Evolutionary conservation across 2,329 filamentous ascomycete species (phyloP), one percentile per base, ranked within the genome.

Genomic region (Cladosporium austrohemisphaericum): DNA sequence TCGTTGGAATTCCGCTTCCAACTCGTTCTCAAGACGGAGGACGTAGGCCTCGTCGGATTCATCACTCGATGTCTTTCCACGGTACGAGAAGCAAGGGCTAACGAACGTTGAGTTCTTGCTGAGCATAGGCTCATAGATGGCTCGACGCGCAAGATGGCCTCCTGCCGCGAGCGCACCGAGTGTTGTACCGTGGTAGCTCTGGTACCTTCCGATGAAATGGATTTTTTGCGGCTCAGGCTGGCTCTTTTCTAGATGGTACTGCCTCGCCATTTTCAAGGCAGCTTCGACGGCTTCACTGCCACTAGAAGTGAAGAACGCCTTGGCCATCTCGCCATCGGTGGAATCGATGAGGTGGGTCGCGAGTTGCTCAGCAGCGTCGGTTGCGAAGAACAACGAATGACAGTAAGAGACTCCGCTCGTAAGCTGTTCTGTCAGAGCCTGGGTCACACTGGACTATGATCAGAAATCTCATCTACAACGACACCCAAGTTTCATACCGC

Each of bases 151-250:
- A 3, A 75, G 66, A 62, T 88, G 81, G 8, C 84, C 84, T 8
- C 84, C 77, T 13, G 85, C 71, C 0, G 78, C 77, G 47, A 90
- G 72, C 1, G 85, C 75, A 0, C 85, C 85, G 0, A 90, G 64
- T 0, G 85, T 88, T 22, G 76, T 81, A 5, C 86, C 86, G 57
- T 90, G 86, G 58, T 86, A 90, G 9, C 80, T 84, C 18, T 80
- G 74, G 23, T 78, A 68, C 13, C 85, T 76, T 5, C 81, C 74
- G 57, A 90, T 85, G 66, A 85, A 85, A 40, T 77, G 73, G 0
- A 71, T 72, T 2, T 84, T 74, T 40, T 74, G 65, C 1, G 76
- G 72, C 55, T 87, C 70, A 3, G 72, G 72, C 0, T 69, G 66
- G 2, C 66, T 55, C 29, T 79, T 72, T 62, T 85, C 82, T 13